Percentiles rank a stretch among this genome's conserved stretches.
These are phyloP conservation scores for Starmerella davenportii DNA, from an alignment of 805 yeast species.

Conservation along the genomic window DNA sequence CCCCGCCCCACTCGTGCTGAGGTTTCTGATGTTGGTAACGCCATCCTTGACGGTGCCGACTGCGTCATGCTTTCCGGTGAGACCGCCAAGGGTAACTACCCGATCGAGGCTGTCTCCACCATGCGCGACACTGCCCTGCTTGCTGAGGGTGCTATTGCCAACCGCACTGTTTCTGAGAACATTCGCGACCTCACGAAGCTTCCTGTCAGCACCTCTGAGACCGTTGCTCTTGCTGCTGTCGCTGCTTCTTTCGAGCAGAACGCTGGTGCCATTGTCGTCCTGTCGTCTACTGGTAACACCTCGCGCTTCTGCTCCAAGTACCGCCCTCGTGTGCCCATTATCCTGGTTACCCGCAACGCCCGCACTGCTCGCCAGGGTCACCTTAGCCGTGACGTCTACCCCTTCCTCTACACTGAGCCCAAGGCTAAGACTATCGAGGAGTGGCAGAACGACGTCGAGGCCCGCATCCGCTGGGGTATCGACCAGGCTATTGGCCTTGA, in stretches of 20 bases:
- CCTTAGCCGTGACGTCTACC: slow-evolving; percentile 96
- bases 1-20: slow-evolving; percentile 99
- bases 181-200: slow-evolving; percentile 65
- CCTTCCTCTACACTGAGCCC: slow-evolving; percentile 61
- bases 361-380: slow-evolving; percentile 89
- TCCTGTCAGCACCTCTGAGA: slow-evolving; percentile 88
- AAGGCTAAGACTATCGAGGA: slow-evolving; percentile 38
- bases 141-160: slow-evolving; percentile 93
- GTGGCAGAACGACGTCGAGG: slow-evolving; percentile 96
- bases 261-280: slow-evolving; percentile 91
- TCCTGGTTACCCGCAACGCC: slow-evolving; percentile 93
- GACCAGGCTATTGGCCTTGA: slow-evolving; percentile 75
- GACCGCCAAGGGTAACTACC: slow-evolving; percentile 99
- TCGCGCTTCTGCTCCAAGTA: slow-evolving; percentile 93
- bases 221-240: slow-evolving; percentile 93
- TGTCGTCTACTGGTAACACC: slow-evolving; percentile 87
- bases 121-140: slow-evolving; percentile 95
- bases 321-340: slow-evolving; percentile 92
- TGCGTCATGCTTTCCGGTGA: slow-evolving; percentile 99
- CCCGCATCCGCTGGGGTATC: slow-evolving; percentile 84
- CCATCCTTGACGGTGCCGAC: slow-evolving; percentile 97
- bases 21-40: slow-evolving; percentile 98
- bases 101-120: slow-evolving; percentile 92
- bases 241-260: slow-evolving; percentile 89
- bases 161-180: slow-evolving; percentile 66